Evolutionary conservation across 2,329 filamentous ascomycete species (phyloP).

Genomic region (Aspergillus jensenii): DNA sequence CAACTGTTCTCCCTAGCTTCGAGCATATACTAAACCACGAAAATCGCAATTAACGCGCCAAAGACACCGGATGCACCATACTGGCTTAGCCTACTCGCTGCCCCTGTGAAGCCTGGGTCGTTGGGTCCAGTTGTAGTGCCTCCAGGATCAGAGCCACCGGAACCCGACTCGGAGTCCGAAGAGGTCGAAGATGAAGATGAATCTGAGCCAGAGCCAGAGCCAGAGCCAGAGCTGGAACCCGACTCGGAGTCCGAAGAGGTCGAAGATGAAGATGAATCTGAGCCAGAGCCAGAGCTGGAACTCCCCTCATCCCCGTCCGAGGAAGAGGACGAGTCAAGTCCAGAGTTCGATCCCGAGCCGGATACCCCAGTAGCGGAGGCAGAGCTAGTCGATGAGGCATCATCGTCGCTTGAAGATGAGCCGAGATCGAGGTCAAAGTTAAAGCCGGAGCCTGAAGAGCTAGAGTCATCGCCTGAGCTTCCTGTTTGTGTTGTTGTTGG

Average conservation of each 20-base stretch:
- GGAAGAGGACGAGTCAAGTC: background rate
- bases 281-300: background rate
- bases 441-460: too few species aligned
- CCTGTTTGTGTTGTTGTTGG: background rate
- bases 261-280: background rate
- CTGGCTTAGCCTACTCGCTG: background rate
- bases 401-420: background rate
- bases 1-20: too few species aligned
- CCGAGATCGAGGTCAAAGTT: background rate
- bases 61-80: background rate
- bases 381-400: too few species aligned
- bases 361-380: background rate
- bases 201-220: background rate
- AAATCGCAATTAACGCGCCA: background rate
- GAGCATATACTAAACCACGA: too few species aligned
- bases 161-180: background rate
- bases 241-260: too few species aligned
- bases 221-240: too few species aligned
- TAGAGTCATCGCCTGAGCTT: background rate
- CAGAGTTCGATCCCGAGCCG: background rate
- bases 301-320: background rate
- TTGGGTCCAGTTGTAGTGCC: background rate
- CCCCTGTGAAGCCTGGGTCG: background rate
- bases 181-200: too few species aligned
- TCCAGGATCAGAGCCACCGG: background rate